These are phyloP conservation scores for Rhodotorula sphaerocarpa DNA, from an alignment of 768 basidiomycete genomes.

Conservation along the genomic window DNA sequence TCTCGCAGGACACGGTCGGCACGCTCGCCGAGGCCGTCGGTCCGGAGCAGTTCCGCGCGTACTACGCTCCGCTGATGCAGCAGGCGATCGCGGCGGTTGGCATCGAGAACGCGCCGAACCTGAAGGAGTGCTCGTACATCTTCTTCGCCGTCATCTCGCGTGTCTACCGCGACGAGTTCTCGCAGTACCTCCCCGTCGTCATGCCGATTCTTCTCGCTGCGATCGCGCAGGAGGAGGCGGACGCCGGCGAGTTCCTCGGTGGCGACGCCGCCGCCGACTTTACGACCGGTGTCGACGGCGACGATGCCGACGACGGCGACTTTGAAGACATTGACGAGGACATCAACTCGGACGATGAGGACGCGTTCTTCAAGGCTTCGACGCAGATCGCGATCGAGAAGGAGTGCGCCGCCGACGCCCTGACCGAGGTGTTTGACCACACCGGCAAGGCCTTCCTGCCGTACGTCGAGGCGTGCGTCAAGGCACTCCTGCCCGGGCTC, in stretches of 20 bases:
- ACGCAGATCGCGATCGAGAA: slow-evolving; percentile 97
- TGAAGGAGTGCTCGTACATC: slow-evolving; percentile 91
- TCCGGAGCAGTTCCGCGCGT: slow-evolving; percentile 84
- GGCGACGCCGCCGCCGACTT: slow-evolving; percentile 35
- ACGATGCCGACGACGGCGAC: slow-evolving; percentile 54
- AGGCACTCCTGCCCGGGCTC: slow-evolving; percentile 69
- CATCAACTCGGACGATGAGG: slow-evolving; percentile 42
- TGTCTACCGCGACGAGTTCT: slow-evolving; percentile 90
- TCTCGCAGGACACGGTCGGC: slow-evolving; percentile 97
- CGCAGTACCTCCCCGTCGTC: slow-evolving; percentile 72
- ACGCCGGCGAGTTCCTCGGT: slow-evolving; percentile 49
- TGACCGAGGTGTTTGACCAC: slow-evolving; percentile 78
- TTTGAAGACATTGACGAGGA: slow-evolving; percentile 48
- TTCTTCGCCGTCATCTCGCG: slow-evolving; percentile 99
- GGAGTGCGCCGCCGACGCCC: slow-evolving; percentile 94
- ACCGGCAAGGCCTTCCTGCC: slow-evolving; percentile 80
- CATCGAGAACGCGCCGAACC: slow-evolving; percentile 67
- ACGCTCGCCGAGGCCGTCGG: slow-evolving; percentile 97
- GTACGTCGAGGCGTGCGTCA: slow-evolving; percentile 71
- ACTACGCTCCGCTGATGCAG: slow-evolving; percentile 92
- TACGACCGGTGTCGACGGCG: slow-evolving; percentile 54
- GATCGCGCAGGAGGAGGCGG: slow-evolving; percentile 72
- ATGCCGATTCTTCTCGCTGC: slow-evolving; percentile 65
- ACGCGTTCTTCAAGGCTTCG: slow-evolving; percentile 54
- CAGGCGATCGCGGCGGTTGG: slow-evolving; percentile 83